These are phyloP conservation scores for Trametes punicea DNA, from an alignment of 768 basidiomycete genomes.

Conservation along the genomic window DNA sequence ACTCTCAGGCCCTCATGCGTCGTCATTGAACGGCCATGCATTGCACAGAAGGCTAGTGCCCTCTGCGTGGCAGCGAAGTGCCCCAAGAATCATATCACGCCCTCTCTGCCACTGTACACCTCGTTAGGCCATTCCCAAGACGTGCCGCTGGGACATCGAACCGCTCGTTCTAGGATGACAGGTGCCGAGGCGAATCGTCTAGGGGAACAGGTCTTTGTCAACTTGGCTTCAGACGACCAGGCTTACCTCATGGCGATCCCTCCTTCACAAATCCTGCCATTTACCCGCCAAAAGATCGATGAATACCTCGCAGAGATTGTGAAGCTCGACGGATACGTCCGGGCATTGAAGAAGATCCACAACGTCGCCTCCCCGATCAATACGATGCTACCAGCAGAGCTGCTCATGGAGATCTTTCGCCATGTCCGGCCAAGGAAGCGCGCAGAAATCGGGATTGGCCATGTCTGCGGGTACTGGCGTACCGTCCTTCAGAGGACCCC, in stretches of 20 bases:
- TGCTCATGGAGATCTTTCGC: not conserved
- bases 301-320: too few relatives aligned
- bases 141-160: too few relatives aligned
- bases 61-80: too few relatives aligned
- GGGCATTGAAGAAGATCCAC: not conserved
- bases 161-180: too few relatives aligned
- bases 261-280: not conserved
- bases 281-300: not conserved
- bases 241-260: not conserved
- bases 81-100: too few relatives aligned
- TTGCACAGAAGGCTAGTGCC: too few relatives aligned
- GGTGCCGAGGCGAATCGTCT: too few relatives aligned
- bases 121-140: too few relatives aligned
- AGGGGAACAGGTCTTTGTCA: too few relatives aligned
- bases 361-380: not conserved
- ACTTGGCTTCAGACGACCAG: not conserved
- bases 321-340: not conserved
- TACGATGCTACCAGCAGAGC: not conserved
- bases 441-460: not conserved
- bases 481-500: not conserved
- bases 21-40: too few relatives aligned
- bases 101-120: too few relatives aligned
- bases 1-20: too few relatives aligned
- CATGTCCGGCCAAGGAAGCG: not conserved
- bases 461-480: not conserved